Evolutionary conservation across 2,329 filamentous ascomycete species (phyloP).

Genomic region (Karstenula rhodostoma): DNA sequence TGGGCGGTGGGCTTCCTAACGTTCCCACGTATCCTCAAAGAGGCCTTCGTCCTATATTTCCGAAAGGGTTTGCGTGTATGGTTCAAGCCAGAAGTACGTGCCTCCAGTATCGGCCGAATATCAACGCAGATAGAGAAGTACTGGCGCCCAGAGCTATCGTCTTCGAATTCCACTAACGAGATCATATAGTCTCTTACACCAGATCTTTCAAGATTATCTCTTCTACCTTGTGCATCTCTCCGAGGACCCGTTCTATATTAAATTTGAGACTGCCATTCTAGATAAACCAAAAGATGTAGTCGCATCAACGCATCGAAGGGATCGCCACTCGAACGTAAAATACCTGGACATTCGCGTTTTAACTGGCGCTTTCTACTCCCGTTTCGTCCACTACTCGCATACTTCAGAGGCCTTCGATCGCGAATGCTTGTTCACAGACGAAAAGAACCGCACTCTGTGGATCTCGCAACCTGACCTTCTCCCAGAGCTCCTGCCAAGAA

Average conservation of each 20-base stretch:
- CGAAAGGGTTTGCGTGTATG: conserved; percentile 67
- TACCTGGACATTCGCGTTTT: conserved; percentile 66
- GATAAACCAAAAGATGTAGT: conserved; percentile 27
- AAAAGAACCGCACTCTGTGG: conserved; percentile 67
- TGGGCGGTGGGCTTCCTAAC: conserved; percentile 74
- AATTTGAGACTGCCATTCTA: conserved; percentile 63
- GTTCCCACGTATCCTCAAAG: conserved; percentile 69
- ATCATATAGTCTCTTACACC: conserved; percentile 40
- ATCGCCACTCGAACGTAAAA: conserved; percentile 29
- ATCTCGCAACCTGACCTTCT: conserved; percentile 65
- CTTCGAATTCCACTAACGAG: conserved; percentile 19
- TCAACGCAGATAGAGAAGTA: conserved; percentile 52
- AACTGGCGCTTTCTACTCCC: conserved; percentile 72
- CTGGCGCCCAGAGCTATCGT: background rate
- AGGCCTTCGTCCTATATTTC: conserved; percentile 68
- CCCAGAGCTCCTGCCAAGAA: conserved; percentile 29
- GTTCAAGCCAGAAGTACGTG: conserved; percentile 69
- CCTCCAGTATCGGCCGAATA: conserved; percentile 62
- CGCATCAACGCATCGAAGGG: conserved; percentile 29
- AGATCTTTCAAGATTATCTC: conserved; percentile 52
- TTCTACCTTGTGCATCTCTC: conserved; percentile 59
- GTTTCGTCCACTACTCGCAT: conserved; percentile 70
- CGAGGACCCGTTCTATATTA: conserved; percentile 57
- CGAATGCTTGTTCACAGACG: conserved; percentile 60
- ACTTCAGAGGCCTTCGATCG: conserved; percentile 68